These are phyloP conservation scores for Naganishia friedmannii DNA, from an alignment of 768 basidiomycete species.

Conservation along the genomic window DNA sequence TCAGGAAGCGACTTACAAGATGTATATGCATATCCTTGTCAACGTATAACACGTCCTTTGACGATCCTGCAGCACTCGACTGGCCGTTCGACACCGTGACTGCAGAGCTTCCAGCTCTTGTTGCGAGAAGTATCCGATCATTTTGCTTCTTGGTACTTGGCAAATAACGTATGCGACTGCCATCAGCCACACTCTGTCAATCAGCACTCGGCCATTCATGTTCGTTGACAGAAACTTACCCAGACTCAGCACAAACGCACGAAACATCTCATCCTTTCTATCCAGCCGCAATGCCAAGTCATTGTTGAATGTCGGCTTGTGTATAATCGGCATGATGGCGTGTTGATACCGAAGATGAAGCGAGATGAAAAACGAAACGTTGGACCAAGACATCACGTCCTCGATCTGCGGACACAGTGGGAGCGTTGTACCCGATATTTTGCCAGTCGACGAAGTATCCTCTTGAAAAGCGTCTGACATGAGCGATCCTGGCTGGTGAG, in stretches of 20 bases:
- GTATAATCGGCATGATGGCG: conserved; percentile 38
- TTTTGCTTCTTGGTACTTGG: conserved; percentile 25
- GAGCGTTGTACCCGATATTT: background rate
- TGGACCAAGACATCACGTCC: conserved; percentile 29
- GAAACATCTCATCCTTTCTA: conserved; percentile 36
- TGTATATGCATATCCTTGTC: conserved; percentile 12
- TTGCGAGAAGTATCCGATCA: conserved; percentile 27
- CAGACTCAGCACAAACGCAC: conserved; percentile 30
- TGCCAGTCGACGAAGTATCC: background rate
- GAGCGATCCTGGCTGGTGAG: background rate
- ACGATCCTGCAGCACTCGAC: conserved; percentile 22
- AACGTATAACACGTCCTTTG: background rate
- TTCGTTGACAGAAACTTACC: background rate
- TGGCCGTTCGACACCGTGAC: conserved; percentile 19
- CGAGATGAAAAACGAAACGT: conserved; percentile 39
- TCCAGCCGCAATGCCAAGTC: conserved; percentile 38
- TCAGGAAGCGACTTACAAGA: background rate
- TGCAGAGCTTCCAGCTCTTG: conserved; percentile 25
- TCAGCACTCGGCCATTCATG: background rate
- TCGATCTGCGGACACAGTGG: conserved; percentile 28
- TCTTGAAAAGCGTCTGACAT: background rate
- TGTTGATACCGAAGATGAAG: conserved; percentile 41
- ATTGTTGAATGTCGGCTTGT: conserved; percentile 41
- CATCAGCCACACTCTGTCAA: background rate
- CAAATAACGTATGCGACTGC: conserved; percentile 24